Percentiles rank a stretch among this genome's conserved stretches.
phyloP scores from a whole-genome alignment of 2,329 filamentous ascomycete species.

The Xylariaceae sp. region DNA sequence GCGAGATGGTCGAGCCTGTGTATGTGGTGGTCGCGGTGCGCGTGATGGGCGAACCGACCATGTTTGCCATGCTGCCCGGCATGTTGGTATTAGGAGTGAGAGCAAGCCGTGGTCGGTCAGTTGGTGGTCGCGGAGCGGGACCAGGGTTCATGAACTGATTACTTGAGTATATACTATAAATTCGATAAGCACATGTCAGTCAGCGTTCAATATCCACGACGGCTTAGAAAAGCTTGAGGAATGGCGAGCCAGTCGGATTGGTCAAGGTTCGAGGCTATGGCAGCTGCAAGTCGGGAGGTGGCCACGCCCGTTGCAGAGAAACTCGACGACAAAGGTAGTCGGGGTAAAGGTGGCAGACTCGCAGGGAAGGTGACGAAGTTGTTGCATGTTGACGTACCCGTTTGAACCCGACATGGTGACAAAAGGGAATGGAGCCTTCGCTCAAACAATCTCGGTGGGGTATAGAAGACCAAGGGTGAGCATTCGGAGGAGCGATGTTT shows the following conservation, averaged over 20 bases:
- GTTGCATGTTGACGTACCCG: too few species aligned
- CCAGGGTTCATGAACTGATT: constrained; percentile 93
- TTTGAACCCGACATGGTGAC: constrained; percentile 27
- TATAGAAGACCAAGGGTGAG: too few species aligned
- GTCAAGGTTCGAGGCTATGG: background rate
- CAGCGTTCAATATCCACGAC: constrained; percentile 1
- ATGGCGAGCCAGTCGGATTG: too few species aligned
- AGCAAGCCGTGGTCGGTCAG: constrained; percentile 75
- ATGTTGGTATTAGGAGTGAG: constrained; percentile 73
- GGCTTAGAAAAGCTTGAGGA: background rate
- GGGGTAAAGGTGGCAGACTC: constrained; percentile 4
- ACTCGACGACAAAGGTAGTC: background rate
- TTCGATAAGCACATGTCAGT: constrained; percentile 8
- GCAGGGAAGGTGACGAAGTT: constrained; percentile 9
- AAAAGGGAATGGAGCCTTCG: too few species aligned
- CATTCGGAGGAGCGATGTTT: too few species aligned
- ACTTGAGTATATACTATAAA: constrained; percentile 50
- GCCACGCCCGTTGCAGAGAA: background rate
- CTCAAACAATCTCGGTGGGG: too few species aligned
- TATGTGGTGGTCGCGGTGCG: constrained; percentile 63
- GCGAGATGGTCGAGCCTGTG: constrained; percentile 67
- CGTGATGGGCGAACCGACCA: constrained; percentile 69
- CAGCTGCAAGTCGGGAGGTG: background rate
- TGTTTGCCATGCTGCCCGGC: constrained; percentile 73
- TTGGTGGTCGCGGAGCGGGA: constrained; percentile 85